Evolutionary conservation across 306 rosid genomes (phyloP).

Genomic region (Castanopsis chinensis): DNA sequence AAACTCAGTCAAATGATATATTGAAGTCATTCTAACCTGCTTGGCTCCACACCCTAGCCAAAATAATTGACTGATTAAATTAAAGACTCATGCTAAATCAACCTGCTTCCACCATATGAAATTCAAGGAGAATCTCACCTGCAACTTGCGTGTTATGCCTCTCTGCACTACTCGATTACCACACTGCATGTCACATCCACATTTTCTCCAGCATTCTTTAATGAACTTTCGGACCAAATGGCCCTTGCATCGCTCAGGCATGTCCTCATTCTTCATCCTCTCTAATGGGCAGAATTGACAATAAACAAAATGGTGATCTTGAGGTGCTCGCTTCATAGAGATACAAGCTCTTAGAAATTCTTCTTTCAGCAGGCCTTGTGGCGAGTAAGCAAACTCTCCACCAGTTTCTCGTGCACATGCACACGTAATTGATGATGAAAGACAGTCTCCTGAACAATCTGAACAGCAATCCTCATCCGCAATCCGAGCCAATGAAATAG

Average conservation of each 20-base stretch:
- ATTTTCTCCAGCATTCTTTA: constrained; percentile 96
- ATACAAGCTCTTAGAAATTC: constrained; percentile 53
- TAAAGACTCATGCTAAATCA: background rate
- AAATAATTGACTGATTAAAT: constrained; percentile 10
- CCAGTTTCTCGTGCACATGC: constrained; percentile 94
- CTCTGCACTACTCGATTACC: constrained; percentile 91
- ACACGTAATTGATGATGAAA: constrained; percentile 64
- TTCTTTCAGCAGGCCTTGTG: constrained; percentile 61
- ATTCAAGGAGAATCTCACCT: constrained; percentile 52
- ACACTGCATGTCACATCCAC: constrained; percentile 85
- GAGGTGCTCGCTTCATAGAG: constrained; percentile 49
- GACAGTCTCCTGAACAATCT: constrained; percentile 71
- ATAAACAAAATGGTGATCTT: constrained; percentile 41
- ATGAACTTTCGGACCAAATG: constrained; percentile 72
- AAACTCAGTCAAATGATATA: background rate
- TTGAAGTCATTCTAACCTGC: background rate
- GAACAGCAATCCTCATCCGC: constrained; percentile 81
- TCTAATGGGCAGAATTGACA: constrained; percentile 79
- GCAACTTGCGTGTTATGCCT: constrained; percentile 75
- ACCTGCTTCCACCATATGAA: constrained; percentile 13
- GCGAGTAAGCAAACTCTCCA: constrained; percentile 88
- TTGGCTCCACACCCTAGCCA: background rate
- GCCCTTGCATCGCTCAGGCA: constrained; percentile 71
- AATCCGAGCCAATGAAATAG: constrained; percentile 78
- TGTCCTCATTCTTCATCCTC: constrained; percentile 48